Conservation (phyloP, 1,284 basidiomycete genomes). For the Wolfiporia cocos region DNA sequence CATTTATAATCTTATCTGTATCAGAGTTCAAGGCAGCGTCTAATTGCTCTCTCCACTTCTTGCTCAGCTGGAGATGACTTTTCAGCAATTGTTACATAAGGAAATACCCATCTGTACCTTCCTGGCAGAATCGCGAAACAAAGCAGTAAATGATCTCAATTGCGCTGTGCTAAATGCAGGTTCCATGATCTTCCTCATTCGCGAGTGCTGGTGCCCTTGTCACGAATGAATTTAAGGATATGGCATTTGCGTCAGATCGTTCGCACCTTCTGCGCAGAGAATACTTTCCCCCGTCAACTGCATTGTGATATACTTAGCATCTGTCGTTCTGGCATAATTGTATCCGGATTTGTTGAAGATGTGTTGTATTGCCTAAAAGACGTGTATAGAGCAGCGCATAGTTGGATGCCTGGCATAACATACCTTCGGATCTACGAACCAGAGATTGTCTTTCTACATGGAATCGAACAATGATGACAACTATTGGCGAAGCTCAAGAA, state of each 20-base stretch:
- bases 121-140: constrained; percentile 37
- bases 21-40: background rate
- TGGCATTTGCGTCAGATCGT: background rate
- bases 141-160: constrained; percentile 39
- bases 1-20: constrained; percentile 23
- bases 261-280: constrained; percentile 11
- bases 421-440: constrained; percentile 30
- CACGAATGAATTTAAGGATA: background rate
- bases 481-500: background rate
- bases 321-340: constrained; percentile 26
- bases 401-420: too few relatives aligned
- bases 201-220: constrained; percentile 33
- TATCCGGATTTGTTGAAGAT: constrained; percentile 32
- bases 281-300: constrained; percentile 29
- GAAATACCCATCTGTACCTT: constrained; percentile 27
- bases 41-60: constrained; percentile 19
- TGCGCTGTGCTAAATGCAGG: constrained; percentile 39
- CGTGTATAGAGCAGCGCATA: constrained; percentile 1
- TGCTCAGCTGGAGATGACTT: constrained; percentile 8
- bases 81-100: constrained; percentile 7
- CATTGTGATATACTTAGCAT: constrained; percentile 19
- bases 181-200: constrained; percentile 34
- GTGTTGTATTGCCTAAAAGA: constrained; percentile 26
- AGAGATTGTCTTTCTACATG: constrained; percentile 17
- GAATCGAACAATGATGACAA: constrained; percentile 2